Conservation (phyloP, 495 filamentous ascomycete genomes). For the Staphylotrichum longicolle region DNA sequence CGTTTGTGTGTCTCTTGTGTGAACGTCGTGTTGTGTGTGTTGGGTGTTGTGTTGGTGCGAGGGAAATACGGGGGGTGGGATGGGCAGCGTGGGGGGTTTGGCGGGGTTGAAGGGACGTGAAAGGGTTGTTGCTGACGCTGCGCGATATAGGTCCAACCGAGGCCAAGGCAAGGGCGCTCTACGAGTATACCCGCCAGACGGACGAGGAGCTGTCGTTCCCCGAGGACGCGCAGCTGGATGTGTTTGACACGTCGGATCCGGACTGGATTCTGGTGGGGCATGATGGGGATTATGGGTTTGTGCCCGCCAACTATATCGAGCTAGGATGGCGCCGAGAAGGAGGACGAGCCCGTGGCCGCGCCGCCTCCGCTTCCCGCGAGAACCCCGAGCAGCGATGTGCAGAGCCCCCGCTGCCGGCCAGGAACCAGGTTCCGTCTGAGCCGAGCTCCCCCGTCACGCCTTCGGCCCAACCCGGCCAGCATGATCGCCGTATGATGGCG, state of each 20-base stretch:
- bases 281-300: constrained; percentile 88
- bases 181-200: constrained; percentile 94
- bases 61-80: too few species aligned
- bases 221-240: constrained; percentile 78
- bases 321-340: constrained; percentile 37
- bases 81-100: too few species aligned
- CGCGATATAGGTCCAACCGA: constrained; percentile 59
- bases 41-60: too few species aligned
- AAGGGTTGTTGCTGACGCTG: background rate
- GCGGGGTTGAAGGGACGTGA: background rate
- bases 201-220: constrained; percentile 96
- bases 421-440: constrained; percentile 31
- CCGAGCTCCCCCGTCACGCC: constrained; percentile 26
- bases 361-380: constrained; percentile 35
- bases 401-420: constrained; percentile 39
- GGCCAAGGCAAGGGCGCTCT: constrained; percentile 77
- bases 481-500: constrained; percentile 70
- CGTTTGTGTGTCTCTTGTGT: constrained; percentile 36
- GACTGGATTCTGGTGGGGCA: constrained; percentile 94
- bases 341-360: constrained; percentile 28
- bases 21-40: background rate
- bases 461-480: constrained; percentile 62
- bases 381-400: constrained; percentile 32
- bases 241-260: constrained; percentile 88
- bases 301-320: constrained; percentile 96